A percentile compares a stretch with the other conserved stretches of the same genome.
These are phyloP conservation scores for Geotrichum candidum DNA, from an alignment of 1,139 yeast species.

Conservation along the genomic window DNA sequence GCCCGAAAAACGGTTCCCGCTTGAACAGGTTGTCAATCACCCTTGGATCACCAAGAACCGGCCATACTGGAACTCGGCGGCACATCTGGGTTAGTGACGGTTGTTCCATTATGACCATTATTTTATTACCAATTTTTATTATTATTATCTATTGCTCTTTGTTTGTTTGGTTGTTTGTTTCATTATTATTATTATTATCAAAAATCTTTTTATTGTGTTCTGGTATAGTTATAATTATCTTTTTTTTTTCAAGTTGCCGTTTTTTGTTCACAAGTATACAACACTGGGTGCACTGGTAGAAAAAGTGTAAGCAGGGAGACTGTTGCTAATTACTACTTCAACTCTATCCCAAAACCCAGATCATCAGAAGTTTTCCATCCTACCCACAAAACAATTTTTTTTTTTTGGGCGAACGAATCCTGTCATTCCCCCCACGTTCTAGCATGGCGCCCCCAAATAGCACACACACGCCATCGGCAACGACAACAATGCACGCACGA, in stretches of 20 bases:
- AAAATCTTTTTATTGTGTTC: background rate
- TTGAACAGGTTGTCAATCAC: conserved; percentile 60
- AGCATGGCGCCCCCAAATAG: too few relatives aligned
- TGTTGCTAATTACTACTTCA: too few relatives aligned
- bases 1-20: conserved; percentile 58
- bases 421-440: background rate
- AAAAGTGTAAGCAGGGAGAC: too few relatives aligned
- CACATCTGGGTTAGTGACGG: conserved; percentile 12
- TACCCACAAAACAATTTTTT: background rate
- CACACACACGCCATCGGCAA: too few relatives aligned
- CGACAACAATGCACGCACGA: background rate
- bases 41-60: conserved; percentile 76
- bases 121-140: background rate
- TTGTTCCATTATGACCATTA: background rate
- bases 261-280: background rate
- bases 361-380: background rate
- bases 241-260: background rate
- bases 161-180: background rate
- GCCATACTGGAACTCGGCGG: conserved; percentile 40
- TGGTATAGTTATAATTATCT: background rate
- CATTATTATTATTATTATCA: background rate
- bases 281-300: too few relatives aligned
- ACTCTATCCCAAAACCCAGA: too few relatives aligned
- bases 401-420: background rate
- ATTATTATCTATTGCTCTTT: too few relatives aligned